phyloP scores from a whole-genome alignment of 2,329 filamentous ascomycete genomes.

The Hymenoscyphus repandus region DNA sequence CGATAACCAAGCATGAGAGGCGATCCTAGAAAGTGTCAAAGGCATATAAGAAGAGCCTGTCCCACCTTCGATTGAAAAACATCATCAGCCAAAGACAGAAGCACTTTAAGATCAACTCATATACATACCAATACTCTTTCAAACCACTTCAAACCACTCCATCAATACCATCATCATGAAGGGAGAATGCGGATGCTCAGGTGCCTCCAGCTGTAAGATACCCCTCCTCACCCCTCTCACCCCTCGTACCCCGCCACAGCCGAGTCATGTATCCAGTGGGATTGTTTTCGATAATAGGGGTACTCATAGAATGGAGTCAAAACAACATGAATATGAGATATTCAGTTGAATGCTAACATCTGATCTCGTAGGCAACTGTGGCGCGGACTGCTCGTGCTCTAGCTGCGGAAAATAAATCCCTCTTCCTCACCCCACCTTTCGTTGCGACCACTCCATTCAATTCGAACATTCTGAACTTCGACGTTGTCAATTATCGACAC shows the following conservation, averaged over 20 bases:
- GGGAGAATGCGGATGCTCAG: constrained; percentile 36
- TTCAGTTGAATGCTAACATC: neutral
- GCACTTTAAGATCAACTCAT: neutral
- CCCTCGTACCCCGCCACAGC: neutral
- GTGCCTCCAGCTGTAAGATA: constrained; percentile 32
- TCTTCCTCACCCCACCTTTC: constrained; percentile 3
- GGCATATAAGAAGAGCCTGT: constrained; percentile 9
- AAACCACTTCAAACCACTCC: constrained; percentile 3
- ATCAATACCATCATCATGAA: constrained; percentile 31
- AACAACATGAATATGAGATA: neutral
- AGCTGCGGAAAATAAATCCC: constrained; percentile 34
- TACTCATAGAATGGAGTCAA: neutral
- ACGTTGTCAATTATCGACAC: constrained; percentile 1
- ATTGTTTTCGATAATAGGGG: neutral
- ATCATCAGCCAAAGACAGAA: constrained; percentile 2
- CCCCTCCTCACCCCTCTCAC: constrained; percentile 9
- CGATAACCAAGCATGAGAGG: neutral
- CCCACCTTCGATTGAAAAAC: constrained; percentile 1
- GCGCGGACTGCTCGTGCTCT: constrained; percentile 32
- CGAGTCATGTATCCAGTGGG: neutral
- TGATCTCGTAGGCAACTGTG: constrained; percentile 25
- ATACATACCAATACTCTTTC: constrained; percentile 7
- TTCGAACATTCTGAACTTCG: constrained; percentile 1
- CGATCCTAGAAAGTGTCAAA: neutral
- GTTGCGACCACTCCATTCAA: constrained; percentile 3